These are phyloP conservation scores for Paecilomyces dactylethromorphus DNA, from an alignment of 2,329 filamentous ascomycete genomes.

Conservation along the genomic window DNA sequence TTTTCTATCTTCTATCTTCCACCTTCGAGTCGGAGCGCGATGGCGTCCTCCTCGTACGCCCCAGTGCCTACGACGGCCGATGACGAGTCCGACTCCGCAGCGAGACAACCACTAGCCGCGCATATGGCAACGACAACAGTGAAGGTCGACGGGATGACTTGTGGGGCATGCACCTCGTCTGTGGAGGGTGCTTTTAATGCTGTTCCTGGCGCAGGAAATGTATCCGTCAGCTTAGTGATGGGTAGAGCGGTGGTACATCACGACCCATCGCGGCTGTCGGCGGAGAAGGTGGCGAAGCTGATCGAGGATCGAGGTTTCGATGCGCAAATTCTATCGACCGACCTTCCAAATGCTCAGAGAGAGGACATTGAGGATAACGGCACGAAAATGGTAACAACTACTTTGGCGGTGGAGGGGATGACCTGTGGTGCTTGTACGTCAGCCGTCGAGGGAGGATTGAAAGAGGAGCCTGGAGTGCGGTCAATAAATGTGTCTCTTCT, in stretches of 20 bases:
- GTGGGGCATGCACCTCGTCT: slow-evolving; percentile 91
- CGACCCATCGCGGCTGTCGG: slow-evolving; percentile 65
- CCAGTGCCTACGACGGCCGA: slow-evolving; percentile 6
- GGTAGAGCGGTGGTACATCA: slow-evolving; percentile 93
- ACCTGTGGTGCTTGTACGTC: slow-evolving; percentile 87
- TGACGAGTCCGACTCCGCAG: slow-evolving; percentile 6
- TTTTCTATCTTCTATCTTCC: no score
- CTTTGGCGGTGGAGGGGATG: slow-evolving; percentile 77
- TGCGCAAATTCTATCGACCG: slow-evolving; percentile 77
- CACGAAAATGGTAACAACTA: slow-evolving; percentile 56
- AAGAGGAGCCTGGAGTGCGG: slow-evolving; percentile 64
- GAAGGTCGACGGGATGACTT: slow-evolving; percentile 79
- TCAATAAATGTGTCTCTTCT: slow-evolving; percentile 76
- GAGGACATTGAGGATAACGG: slow-evolving; percentile 20
- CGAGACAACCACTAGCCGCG: slow-evolving; percentile 31
- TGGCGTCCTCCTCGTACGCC: not conserved
- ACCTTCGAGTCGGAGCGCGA: not conserved
- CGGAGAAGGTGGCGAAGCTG: slow-evolving; percentile 71
- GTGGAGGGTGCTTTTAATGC: slow-evolving; percentile 85
- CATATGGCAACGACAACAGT: slow-evolving; percentile 87
- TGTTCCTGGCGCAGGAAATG: slow-evolving; percentile 72
- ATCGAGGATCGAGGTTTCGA: slow-evolving; percentile 93
- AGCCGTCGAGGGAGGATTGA: slow-evolving; percentile 74
- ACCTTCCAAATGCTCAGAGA: slow-evolving; percentile 55
- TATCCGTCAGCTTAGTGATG: slow-evolving; percentile 91